A percentile compares a stretch with the other conserved stretches of the same genome.
Conservation (phyloP, 2,329 filamentous ascomycete genomes). For the Fusarium begoniae region DNA sequence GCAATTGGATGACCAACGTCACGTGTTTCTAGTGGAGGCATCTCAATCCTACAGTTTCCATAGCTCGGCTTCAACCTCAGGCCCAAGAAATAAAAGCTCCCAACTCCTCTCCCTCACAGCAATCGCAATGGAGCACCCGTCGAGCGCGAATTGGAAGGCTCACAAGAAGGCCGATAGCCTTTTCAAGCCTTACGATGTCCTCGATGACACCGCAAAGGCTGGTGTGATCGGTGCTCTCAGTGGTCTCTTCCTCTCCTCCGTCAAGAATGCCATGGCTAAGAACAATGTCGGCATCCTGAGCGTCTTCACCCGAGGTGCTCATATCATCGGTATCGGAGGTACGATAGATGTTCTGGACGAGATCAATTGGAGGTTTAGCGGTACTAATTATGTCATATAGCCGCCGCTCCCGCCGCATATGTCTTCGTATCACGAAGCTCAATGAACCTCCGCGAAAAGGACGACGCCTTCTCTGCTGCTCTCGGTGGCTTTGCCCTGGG, state of each 20-base stretch:
- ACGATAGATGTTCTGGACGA: slow-evolving; percentile 20
- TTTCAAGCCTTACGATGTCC: slow-evolving; percentile 80
- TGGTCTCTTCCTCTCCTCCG: slow-evolving; percentile 77
- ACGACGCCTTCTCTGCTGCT: slow-evolving; percentile 79
- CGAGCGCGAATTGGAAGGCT: slow-evolving; percentile 42
- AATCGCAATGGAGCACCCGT: slow-evolving; percentile 48
- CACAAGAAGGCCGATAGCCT: slow-evolving; percentile 38
- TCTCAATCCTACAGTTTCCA: slow-evolving; percentile 37
- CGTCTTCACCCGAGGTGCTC: slow-evolving; percentile 81
- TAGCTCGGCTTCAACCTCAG: slow-evolving; percentile 43
- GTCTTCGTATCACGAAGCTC: slow-evolving; percentile 79
- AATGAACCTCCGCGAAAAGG: slow-evolving; percentile 86
- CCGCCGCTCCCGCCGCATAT: slow-evolving; percentile 72
- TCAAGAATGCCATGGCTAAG: slow-evolving; percentile 88
- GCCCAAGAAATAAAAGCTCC: slow-evolving; percentile 42
- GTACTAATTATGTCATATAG: slow-evolving; percentile 56
- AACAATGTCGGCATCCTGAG: slow-evolving; percentile 83
- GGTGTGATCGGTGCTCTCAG: slow-evolving; percentile 71
- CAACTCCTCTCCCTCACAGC: slow-evolving; percentile 19
- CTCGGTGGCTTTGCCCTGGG: slow-evolving; percentile 82
- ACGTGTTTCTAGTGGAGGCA: slow-evolving; percentile 45
- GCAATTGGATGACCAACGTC: slow-evolving; percentile 50
- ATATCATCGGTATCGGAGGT: slow-evolving; percentile 68
- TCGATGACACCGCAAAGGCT: slow-evolving; percentile 72
- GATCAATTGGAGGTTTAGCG: slow-evolving; percentile 30